phyloP scores from a whole-genome alignment of 2,329 filamentous ascomycete species.

The Ambrosiella cleistominuta region DNA sequence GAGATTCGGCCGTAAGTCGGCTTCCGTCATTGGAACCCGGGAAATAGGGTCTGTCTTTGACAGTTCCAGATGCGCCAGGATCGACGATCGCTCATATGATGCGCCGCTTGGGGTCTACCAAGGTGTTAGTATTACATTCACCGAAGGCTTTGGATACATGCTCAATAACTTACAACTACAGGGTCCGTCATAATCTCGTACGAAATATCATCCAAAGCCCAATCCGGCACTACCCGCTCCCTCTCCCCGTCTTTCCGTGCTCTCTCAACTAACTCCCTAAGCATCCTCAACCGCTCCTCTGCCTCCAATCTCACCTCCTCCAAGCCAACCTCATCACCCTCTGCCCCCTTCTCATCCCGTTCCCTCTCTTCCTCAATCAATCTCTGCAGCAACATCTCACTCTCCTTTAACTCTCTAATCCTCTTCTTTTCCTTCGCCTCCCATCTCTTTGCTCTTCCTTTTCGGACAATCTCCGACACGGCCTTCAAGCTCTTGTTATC shows the following conservation, averaged over 20 bases:
- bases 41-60: constrained; percentile 68
- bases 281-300: constrained; percentile 10
- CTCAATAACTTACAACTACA: constrained; percentile 29
- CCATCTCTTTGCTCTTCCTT: constrained; percentile 76
- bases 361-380: constrained; percentile 15
- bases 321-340: background rate
- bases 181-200: constrained; percentile 61
- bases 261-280: constrained; percentile 34
- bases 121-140: background rate
- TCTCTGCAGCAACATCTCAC: constrained; percentile 26
- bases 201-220: constrained; percentile 58
- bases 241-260: constrained; percentile 28
- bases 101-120: constrained; percentile 62
- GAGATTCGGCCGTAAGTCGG: constrained; percentile 66
- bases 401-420: constrained; percentile 33
- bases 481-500: constrained; percentile 47
- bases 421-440: constrained; percentile 46
- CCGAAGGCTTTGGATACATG: background rate
- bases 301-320: too few relatives aligned
- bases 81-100: constrained; percentile 72
- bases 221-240: constrained; percentile 51
- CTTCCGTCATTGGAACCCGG: constrained; percentile 48
- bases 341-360: background rate
- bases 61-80: constrained; percentile 69
- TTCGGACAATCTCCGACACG: constrained; percentile 56